Base-by-base conservation (phyloP, 2,329 filamentous ascomycete species). In the Ceratocystiopsis minuta region DNA sequence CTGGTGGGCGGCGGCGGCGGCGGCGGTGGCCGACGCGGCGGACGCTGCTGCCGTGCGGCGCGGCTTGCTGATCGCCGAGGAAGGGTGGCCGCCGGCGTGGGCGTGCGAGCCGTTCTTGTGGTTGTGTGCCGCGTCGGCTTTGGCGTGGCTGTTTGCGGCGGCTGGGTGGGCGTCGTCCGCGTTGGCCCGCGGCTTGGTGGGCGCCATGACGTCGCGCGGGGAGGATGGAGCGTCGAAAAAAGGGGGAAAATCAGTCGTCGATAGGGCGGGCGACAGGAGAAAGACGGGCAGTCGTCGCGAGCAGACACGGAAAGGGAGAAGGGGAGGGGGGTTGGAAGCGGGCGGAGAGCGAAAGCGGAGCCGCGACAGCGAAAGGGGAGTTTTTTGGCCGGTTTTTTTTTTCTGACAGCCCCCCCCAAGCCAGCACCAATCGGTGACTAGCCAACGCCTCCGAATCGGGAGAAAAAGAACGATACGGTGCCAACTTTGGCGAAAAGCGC, bases 21-120 rank as follows among this genome's bases (percentile, higher is more conserved):
- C 47, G 34, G 49, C 45, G 18, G 48, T 28, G 43, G 47, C 13
- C 57, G 52, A 39, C 58, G 63, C 46, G 58, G 65, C 46, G 58
- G 67, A 67, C 54, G 67, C 72, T 43, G 64, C 68, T 15, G 65
- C 65, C 1, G 41, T 16, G 34, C 71, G 65, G 41, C 69, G 68
- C 57, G 72, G 63, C 55, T 75, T 75, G 45, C 66, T 62, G 42
- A 67, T 67, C 13, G 48, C 38, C 10, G 44, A 24, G 15, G 62
- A 53, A 42, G 62, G 60, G 43, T 55, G 34, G 24, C 40, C 34
- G 0, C 44, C 31, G 13, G 40, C 43, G 6, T 36, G 16, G 12
- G 43, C 44, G 34, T 48, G 54, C 34, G 53, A 48, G 40, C 58
- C 58, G 45, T 57, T 60, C 54, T 67, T 63, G 51, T 68, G 66